Conservation (phyloP, 306 rosid species). For the Dalbergia oliveri region DNA sequence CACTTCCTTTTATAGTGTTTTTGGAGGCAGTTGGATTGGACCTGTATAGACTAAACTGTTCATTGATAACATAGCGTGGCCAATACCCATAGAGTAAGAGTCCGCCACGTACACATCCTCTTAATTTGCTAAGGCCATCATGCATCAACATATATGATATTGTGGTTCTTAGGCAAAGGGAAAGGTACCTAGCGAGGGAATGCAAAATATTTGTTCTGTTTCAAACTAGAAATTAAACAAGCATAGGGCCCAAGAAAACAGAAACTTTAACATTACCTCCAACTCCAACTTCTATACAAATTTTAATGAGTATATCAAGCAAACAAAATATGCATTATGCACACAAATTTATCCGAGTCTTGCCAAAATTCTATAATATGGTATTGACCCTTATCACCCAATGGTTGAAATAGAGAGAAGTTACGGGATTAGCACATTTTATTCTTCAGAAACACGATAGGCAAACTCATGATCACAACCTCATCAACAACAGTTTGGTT, state of each 20-base stretch:
- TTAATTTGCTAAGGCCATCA: background rate
- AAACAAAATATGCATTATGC: too few relatives aligned
- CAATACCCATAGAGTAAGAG: background rate
- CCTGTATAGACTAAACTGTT: background rate
- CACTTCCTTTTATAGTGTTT: constrained; percentile 49
- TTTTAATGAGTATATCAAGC: too few relatives aligned
- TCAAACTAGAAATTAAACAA: too few relatives aligned
- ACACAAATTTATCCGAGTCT: too few relatives aligned
- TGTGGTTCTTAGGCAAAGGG: too few relatives aligned
- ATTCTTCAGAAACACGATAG: background rate
- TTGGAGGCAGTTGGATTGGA: background rate
- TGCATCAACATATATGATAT: background rate
- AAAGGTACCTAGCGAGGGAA: too few relatives aligned
- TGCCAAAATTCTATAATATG: too few relatives aligned
- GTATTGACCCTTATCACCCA: too few relatives aligned
- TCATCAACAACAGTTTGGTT: too few relatives aligned
- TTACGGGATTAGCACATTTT: background rate
- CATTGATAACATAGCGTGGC: background rate
- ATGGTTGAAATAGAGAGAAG: too few relatives aligned
- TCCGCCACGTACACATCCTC: background rate
- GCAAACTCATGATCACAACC: background rate
- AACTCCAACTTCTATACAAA: too few relatives aligned
- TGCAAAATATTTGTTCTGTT: too few relatives aligned
- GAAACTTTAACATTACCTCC: background rate
- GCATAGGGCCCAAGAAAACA: background rate